phyloP scores from a whole-genome alignment of 331 rosid genomes.

The Acacia pycnantha region DNA sequence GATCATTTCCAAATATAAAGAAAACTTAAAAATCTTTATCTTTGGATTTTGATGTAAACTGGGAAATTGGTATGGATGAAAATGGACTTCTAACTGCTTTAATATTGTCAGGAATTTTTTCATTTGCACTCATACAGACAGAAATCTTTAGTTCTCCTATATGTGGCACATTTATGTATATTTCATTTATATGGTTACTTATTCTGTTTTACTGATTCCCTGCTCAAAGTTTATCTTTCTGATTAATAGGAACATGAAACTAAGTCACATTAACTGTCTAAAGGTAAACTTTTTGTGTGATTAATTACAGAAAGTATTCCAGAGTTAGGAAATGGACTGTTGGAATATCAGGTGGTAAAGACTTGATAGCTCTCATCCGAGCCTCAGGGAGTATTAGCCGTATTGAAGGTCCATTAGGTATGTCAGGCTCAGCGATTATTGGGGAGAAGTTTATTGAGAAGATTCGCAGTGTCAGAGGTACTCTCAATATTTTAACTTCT shows the following conservation, averaged over 20 bases:
- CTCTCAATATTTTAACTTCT: conserved; percentile 19
- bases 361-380: conserved; percentile 81
- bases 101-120: background rate
- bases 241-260: background rate
- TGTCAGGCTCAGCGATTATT: conserved; percentile 67
- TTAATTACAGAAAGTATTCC: conserved; percentile 69
- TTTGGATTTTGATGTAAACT: background rate
- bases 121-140: background rate
- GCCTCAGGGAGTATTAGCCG: conserved; percentile 97
- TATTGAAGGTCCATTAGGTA: conserved; percentile 56
- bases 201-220: conserved; percentile 11
- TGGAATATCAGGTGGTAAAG: conserved; percentile 82
- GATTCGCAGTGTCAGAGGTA: conserved; percentile 88
- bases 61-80: background rate
- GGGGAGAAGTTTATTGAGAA: conserved; percentile 91
- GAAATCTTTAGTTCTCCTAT: background rate
- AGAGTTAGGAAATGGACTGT: conserved; percentile 78
- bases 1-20: background rate
- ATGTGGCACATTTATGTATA: conserved; percentile 13
- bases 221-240: background rate
- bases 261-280: conserved; percentile 3
- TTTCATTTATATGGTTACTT: conserved; percentile 24
- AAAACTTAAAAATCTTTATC: background rate
- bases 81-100: conserved; percentile 5
- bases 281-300: conserved; percentile 4